A percentile compares a stretch with the other conserved stretches of the same genome.
Conservation (phyloP, 2,329 filamentous ascomycete genomes). For the Corynespora cassiicola region DNA sequence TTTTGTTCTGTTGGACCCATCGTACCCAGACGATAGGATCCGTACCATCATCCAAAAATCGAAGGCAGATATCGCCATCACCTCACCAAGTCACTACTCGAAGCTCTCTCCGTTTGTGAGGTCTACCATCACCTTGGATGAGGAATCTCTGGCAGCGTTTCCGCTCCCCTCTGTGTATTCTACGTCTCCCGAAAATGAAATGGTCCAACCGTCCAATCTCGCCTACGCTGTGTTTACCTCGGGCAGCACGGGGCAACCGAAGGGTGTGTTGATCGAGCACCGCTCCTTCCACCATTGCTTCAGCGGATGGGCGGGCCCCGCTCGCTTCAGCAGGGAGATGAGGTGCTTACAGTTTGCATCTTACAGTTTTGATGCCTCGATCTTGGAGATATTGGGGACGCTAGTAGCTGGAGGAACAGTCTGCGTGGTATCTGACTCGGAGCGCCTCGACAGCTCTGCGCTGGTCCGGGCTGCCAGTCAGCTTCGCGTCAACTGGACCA, state of each 20-base stretch:
- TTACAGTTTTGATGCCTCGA: conserved; percentile 54
- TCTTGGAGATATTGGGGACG: conserved; percentile 58
- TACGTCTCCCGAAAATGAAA: conserved; percentile 49
- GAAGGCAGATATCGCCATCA: conserved; percentile 65
- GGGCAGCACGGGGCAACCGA: conserved; percentile 50
- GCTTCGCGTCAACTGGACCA: conserved; percentile 9
- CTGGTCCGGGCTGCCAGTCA: conserved; percentile 32
- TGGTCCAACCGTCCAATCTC: conserved; percentile 67
- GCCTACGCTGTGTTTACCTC: conserved; percentile 66
- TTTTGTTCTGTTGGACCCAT: conserved; percentile 25
- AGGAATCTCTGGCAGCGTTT: too few species aligned
- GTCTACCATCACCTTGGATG: too few species aligned
- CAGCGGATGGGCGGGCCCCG: conserved; percentile 11
- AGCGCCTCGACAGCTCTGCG: conserved; percentile 57
- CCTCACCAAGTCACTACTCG: too few species aligned
- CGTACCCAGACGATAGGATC: too few species aligned
- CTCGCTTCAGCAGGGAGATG: neutral
- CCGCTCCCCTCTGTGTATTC: too few species aligned
- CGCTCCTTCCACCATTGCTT: conserved; percentile 48
- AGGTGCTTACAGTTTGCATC: conserved; percentile 59
- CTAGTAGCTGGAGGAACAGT: conserved; percentile 55
- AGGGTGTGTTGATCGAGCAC: conserved; percentile 68
- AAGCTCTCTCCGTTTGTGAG: too few species aligned
- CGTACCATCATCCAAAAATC: too few species aligned
- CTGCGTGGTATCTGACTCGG: conserved; percentile 60